Conservation (phyloP, 441 rosid genomes). For the Biscutella laevigata region DNA sequence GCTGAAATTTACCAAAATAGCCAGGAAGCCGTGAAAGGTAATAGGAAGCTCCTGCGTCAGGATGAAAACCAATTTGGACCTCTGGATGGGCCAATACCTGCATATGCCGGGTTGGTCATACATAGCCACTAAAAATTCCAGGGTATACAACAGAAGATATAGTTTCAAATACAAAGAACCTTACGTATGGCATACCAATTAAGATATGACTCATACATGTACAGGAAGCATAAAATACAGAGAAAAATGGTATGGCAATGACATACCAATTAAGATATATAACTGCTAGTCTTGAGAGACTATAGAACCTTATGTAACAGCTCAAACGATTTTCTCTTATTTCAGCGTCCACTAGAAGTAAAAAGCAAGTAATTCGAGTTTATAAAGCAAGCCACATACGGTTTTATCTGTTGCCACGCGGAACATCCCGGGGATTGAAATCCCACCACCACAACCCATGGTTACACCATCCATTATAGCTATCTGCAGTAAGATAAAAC, state of each 20-base stretch:
- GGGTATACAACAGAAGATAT: neutral
- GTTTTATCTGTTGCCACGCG: constrained; percentile 79
- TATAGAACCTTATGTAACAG: neutral
- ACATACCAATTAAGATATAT: neutral
- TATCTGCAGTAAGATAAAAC: constrained; percentile 39
- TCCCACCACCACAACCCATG: constrained; percentile 87
- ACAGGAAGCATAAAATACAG: no score
- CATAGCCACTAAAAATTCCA: neutral
- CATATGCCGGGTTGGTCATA: neutral
- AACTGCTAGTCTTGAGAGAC: neutral
- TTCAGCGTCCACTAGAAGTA: neutral
- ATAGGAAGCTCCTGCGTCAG: constrained; percentile 91
- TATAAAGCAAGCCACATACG: constrained; percentile 38
- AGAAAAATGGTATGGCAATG: neutral
- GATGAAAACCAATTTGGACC: constrained; percentile 85
- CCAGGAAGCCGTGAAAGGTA: constrained; percentile 90
- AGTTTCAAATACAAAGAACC: neutral
- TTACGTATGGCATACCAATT: no score
- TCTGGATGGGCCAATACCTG: constrained; percentile 82
- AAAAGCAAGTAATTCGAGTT: neutral
- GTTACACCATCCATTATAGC: constrained; percentile 82
- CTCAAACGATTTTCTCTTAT: neutral
- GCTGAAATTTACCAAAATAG: constrained; percentile 50
- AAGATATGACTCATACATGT: no score
- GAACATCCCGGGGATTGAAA: constrained; percentile 82